These are phyloP conservation scores for Fusarium xyrophilum DNA, from an alignment of 2,329 filamentous ascomycete genomes.

Conservation along the genomic window DNA sequence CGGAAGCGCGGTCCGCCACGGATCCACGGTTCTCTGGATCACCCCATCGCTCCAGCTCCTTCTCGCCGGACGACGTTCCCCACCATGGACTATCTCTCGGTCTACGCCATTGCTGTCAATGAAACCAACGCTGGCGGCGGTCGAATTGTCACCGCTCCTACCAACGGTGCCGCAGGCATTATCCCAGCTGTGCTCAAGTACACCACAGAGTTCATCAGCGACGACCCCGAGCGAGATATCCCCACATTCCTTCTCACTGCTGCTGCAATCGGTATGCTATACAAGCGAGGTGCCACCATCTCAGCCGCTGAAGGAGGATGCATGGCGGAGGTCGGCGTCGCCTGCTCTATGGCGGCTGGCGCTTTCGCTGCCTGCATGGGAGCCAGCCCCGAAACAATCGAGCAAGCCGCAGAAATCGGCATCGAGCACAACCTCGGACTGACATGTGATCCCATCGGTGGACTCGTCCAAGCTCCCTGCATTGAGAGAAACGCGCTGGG, in stretches of 20 bases:
- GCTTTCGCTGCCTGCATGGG: conserved; percentile 61
- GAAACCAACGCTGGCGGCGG: conserved; percentile 61
- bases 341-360: conserved; percentile 59
- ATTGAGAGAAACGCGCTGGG: conserved; percentile 60
- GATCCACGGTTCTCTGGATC: conserved; percentile 54
- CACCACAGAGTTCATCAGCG: conserved; percentile 57
- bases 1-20: conserved; percentile 47
- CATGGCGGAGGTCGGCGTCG: conserved; percentile 62
- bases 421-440: conserved; percentile 61
- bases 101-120: conserved; percentile 60
- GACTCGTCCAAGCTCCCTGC: conserved; percentile 58
- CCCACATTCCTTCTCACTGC: conserved; percentile 58
- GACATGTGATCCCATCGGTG: conserved; percentile 59
- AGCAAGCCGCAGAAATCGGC: conserved; percentile 60
- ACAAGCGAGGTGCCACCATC: conserved; percentile 60
- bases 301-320: conserved; percentile 60
- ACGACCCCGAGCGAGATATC: conserved; percentile 57
- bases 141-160: conserved; percentile 59
- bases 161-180: conserved; percentile 59
- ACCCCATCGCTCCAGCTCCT: conserved; percentile 56
- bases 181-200: conserved; percentile 60
- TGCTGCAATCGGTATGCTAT: conserved; percentile 59
- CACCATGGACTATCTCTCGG: conserved; percentile 58
- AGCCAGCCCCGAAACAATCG: conserved; percentile 57
- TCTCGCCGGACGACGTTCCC: conserved; percentile 56